These are phyloP conservation scores for Calonectria pteridis DNA, from an alignment of 2,329 filamentous ascomycete species.

Conservation along the genomic window DNA sequence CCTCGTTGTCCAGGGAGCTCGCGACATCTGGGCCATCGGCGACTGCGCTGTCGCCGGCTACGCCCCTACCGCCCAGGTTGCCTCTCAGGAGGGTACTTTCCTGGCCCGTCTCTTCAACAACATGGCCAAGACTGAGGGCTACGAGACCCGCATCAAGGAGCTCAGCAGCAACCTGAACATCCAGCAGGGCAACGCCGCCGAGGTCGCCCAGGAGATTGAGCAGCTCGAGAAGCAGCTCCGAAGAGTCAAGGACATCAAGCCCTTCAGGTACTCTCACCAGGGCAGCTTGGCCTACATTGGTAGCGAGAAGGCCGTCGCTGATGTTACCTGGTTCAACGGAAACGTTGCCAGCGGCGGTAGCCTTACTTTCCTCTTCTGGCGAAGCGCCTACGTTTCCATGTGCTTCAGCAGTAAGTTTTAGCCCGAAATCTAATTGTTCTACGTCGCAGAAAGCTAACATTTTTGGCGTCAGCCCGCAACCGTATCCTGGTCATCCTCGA, in stretches of 20 bases:
- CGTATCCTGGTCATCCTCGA: slow-evolving; percentile 92
- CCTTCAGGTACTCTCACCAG: slow-evolving; percentile 99
- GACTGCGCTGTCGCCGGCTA: slow-evolving; percentile 99
- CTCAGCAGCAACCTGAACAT: slow-evolving; percentile 75
- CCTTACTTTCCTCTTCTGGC: slow-evolving; percentile 98
- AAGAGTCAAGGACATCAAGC: slow-evolving; percentile 93
- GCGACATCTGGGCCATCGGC: slow-evolving; percentile 97
- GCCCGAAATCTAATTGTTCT: not conserved
- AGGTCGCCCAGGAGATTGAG: slow-evolving; percentile 81
- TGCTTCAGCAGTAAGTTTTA: slow-evolving; percentile 94
- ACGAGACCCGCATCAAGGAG: slow-evolving; percentile 80
- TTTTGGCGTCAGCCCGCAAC: slow-evolving; percentile 78
- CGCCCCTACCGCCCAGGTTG: slow-evolving; percentile 96
- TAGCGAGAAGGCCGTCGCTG: slow-evolving; percentile 96
- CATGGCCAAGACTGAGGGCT: slow-evolving; percentile 92
- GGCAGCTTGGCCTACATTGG: slow-evolving; percentile 98
- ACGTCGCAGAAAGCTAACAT: slow-evolving; percentile 28
- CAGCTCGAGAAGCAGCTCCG: slow-evolving; percentile 87
- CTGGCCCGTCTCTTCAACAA: slow-evolving; percentile 97
- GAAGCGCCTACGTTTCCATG: slow-evolving; percentile 98
- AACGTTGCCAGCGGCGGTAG: slow-evolving; percentile 95
- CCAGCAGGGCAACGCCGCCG: slow-evolving; percentile 74
- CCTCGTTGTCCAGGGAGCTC: slow-evolving; percentile 95
- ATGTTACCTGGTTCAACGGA: slow-evolving; percentile 96
- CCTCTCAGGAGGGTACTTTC: slow-evolving; percentile 94